Evolutionary conservation across 179 eudicot species (phyloP), one percentile per base, ranked within the genome.

Genomic region (Nepenthes alata): DNA sequence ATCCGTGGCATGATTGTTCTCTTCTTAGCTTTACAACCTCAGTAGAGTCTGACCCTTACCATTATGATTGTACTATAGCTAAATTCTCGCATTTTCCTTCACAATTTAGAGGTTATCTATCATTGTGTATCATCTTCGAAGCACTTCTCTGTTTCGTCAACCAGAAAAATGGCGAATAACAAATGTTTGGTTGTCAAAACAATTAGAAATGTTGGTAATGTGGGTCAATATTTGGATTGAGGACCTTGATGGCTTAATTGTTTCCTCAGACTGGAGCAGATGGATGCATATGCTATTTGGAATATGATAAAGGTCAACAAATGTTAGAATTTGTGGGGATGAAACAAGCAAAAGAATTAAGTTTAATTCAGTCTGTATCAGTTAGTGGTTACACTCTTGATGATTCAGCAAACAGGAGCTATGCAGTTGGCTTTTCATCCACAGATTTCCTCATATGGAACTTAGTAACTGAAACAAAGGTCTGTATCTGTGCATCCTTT

Each of bases 251-350:
- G 54, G 60, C 41, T 7, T 65, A 63, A 56, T 54, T 47, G 50
- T 39, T 16, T 37, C 15, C 62, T 67, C 82, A 94, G 99, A 85
- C 94, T 53, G 99, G 99, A 75, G 94, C 81, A 72, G 99, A 94
- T 90, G 97, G 97, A 63, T 94, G 99, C 81, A 87, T 90, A 66
- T 94, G 99, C 85, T 81, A 84, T 75, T 75, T 94, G 70, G 89
- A 87, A 67, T 83, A 90, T 75, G 79, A 78, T 58, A 73, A 67
- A 70, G 79, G 74, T 60, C 74, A 57, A 38, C 74, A 65, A 55
- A 80, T 47, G 55, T 66, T 90, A 79, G 97, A 87, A 55, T 94
- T 94, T 72, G 80, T 81, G 67, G 99, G 99, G 66, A 87, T 94
- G 97, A 94, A 83, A 72, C 96, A 82, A 75, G 79, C 77, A 34